These are phyloP conservation scores for Naganishia antarctica DNA, from an alignment of 768 basidiomycete genomes.

Conservation along the genomic window DNA sequence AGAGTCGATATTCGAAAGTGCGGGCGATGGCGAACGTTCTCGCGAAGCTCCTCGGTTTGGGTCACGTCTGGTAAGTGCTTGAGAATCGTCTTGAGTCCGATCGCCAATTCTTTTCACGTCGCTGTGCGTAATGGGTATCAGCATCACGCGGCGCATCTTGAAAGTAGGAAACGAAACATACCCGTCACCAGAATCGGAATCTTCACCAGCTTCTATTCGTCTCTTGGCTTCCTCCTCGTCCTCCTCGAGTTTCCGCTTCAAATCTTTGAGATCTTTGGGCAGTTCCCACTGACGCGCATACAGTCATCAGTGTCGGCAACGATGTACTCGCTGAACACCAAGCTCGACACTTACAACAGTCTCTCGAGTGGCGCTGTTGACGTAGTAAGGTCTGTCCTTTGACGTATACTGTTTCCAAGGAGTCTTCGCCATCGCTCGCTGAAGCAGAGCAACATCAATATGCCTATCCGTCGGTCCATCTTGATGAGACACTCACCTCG, in stretches of 20 bases:
- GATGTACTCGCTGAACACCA: too few species aligned
- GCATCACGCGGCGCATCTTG: background rate
- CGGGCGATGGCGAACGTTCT: conserved; percentile 31
- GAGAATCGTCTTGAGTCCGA: conserved; percentile 53
- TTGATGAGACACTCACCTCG: conserved; percentile 58
- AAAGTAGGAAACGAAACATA: background rate
- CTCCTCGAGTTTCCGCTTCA: conserved; percentile 72
- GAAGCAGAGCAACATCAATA: background rate
- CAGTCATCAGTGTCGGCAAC: background rate
- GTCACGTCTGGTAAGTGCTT: conserved; percentile 8
- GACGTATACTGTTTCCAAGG: conserved; percentile 96
- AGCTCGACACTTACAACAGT: conserved; percentile 54
- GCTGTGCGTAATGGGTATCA: background rate
- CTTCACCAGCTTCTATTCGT: conserved; percentile 29
- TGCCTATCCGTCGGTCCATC: background rate
- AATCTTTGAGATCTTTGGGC: conserved; percentile 82
- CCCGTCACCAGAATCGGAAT: background rate
- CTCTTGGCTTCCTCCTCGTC: conserved; percentile 10
- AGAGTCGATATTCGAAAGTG: conserved; percentile 28
- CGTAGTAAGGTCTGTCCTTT: conserved; percentile 61
- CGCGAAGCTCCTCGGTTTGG: background rate
- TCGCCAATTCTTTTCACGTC: conserved; percentile 40
- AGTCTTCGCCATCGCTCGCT: conserved; percentile 83
- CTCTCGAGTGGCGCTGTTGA: conserved; percentile 76
- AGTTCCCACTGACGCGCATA: conserved; percentile 77